Evolutionary conservation across 805 yeast genomes (phyloP).

Genomic region (Cyberlindnera maritima): DNA sequence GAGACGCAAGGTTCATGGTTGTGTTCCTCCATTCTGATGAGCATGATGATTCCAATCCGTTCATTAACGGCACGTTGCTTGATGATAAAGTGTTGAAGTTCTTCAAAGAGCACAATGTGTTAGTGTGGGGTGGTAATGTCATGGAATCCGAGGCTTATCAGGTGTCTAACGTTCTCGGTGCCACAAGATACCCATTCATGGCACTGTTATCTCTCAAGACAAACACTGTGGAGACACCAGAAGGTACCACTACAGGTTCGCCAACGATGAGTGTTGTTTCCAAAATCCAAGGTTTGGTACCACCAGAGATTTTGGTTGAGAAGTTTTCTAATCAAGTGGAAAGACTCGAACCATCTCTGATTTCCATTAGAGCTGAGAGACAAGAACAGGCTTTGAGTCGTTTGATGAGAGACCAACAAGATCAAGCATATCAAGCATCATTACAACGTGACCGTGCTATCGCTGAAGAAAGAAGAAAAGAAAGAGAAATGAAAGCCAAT

Average conservation of each 20-base stretch:
- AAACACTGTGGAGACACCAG: conserved; percentile 46
- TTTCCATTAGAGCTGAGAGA: conserved; percentile 58
- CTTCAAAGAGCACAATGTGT: conserved; percentile 47
- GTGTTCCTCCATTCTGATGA: conserved; percentile 72
- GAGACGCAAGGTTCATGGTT: conserved; percentile 67
- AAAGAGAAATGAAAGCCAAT: conserved; percentile 22
- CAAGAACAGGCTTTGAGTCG: conserved; percentile 58
- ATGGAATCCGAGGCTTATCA: conserved; percentile 82
- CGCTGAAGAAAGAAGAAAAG: conserved; percentile 38
- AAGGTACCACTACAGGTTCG: conserved; percentile 48
- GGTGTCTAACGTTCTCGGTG: conserved; percentile 70
- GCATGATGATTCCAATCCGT: conserved; percentile 57
- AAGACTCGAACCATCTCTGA: conserved; percentile 60
- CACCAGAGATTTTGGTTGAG: conserved; percentile 41
- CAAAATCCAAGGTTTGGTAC: conserved; percentile 57
- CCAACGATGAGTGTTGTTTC: conserved; percentile 61
- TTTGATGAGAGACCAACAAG: conserved; percentile 66
- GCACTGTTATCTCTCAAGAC: conserved; percentile 69
- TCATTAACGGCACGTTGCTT: conserved; percentile 54
- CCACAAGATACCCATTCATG: conserved; percentile 76
- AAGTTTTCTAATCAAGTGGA: conserved; percentile 45
- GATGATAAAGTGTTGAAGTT: conserved; percentile 47
- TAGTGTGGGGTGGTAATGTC: conserved; percentile 88
- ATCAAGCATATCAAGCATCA: conserved; percentile 70
- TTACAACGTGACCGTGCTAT: conserved; percentile 63